Evolutionary conservation across 1,284 basidiomycete genomes (phyloP), one percentile per base, ranked within the genome.

Genomic region (Fistulina hepatica): DNA sequence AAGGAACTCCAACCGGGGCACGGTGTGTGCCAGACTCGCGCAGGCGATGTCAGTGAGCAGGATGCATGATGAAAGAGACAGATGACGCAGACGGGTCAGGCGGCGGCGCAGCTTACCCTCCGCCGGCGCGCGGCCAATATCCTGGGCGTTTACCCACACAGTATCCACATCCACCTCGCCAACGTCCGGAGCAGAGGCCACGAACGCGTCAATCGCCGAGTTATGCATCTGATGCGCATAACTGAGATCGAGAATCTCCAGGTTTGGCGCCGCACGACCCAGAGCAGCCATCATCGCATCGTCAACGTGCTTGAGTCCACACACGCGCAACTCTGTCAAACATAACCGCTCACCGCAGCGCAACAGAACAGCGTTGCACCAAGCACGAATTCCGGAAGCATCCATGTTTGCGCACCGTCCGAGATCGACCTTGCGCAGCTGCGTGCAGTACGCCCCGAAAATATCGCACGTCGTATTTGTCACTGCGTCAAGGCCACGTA

Each of bases 201-300:
- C 73, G 48, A 92, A 78, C 0, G 76, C 76, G 25, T 80, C 76
- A 41, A 93, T 46, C 2, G 79, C 73, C 1, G 76, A 76, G 54
- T 91, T 86, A 48, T 77, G 77, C 42, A 94, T 56, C 34, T 76
- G 70, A 20, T 65, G 64, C 37, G 73, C 71, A 48, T 82, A 79
- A 55, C 77, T 84, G 36, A 92, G 59, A 55, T 94, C 89, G 7
- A 95, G 65, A n/a, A 84, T 69, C 53, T 88, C 79, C 9, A 94
- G 67, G 46, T 67, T 60, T n/a, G 81, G 81, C 2, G 80, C 68
- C 4, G 70, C 76, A 44, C 60, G 67, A 2, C 77, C 83, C 25
- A 88, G 61, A 9, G 59, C 58, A 13, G 58, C 53, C 65, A 94
- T 69, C 43, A 74, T 68, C 6, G 61, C 59, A 47, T 79, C 74